phyloP scores from a whole-genome alignment of 257 asterid species.

The Ilex asprella region DNA sequence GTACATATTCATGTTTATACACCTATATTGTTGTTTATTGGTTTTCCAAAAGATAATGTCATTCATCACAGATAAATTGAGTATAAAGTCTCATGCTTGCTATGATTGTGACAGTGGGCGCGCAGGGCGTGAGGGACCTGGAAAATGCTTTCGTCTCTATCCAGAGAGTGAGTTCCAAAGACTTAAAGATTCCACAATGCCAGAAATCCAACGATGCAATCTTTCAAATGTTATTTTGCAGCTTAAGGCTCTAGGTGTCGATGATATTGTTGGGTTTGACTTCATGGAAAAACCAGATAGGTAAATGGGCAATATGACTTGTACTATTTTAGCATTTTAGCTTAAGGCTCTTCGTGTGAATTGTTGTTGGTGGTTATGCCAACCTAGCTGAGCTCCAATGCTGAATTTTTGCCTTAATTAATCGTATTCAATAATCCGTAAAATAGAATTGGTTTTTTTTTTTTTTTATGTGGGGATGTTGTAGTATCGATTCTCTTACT shows the following conservation, averaged over 20 bases:
- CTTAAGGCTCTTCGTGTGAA: no score
- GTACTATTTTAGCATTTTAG: not conserved
- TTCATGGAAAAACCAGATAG: conserved; percentile 91
- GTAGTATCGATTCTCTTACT: no score
- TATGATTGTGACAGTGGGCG: conserved; percentile 66
- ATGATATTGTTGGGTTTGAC: conserved; percentile 78
- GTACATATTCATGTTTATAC: no score
- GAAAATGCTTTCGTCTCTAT: conserved; percentile 95
- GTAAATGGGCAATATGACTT: conserved; percentile 26
- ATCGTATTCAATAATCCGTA: no score
- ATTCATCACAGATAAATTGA: conserved; percentile 6
- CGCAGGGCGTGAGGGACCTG: conserved; percentile 98
- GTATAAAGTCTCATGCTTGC: conserved; percentile 3
- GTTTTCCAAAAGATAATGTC: not conserved
- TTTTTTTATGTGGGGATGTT: no score
- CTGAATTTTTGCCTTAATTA: no score
- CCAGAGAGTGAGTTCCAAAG: conserved; percentile 86
- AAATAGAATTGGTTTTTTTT: no score
- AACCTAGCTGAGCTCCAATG: no score
- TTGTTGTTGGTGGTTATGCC: not conserved
- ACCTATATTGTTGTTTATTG: no score
- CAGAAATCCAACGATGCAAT: conserved; percentile 91
- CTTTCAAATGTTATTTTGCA: conserved; percentile 89
- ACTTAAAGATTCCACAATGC: conserved; percentile 72
- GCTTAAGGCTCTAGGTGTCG: conserved; percentile 90